Evolutionary conservation across 441 rosid species (phyloP).

Genomic region (Arabidopsis lyrata): DNA sequence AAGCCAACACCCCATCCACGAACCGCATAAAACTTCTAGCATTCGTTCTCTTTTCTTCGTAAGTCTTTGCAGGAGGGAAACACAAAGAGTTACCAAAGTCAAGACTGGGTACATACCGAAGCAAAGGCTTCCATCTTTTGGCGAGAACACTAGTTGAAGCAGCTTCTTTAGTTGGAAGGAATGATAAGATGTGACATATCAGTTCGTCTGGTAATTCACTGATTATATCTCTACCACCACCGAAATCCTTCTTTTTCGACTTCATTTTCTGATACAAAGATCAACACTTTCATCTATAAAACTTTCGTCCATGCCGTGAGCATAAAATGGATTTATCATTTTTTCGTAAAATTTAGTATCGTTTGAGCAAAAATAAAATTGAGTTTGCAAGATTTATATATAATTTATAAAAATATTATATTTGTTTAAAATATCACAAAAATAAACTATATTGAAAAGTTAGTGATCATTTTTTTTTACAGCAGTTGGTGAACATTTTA

Average conservation of each 20-base stretch:
- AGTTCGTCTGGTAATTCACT: not conserved
- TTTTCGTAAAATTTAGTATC: too few relatives aligned
- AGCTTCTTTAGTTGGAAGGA: not conserved
- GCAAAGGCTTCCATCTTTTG: too few relatives aligned
- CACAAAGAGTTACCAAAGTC: not conserved
- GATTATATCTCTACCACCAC: not conserved
- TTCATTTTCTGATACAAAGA: not conserved
- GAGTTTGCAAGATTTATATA: too few relatives aligned
- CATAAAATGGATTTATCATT: too few relatives aligned
- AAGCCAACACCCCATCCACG: constrained; percentile 28
- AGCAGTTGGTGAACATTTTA: too few relatives aligned
- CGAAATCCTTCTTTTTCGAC: not conserved
- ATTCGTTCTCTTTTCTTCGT: not conserved
- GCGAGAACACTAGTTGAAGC: not conserved
- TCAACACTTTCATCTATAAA: too few relatives aligned
- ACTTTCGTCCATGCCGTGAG: too few relatives aligned
- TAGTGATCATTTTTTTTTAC: too few relatives aligned
- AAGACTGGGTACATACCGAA: not conserved
- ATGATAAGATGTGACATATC: not conserved
- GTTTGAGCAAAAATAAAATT: too few relatives aligned
- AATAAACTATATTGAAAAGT: too few relatives aligned
- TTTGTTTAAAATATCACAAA: too few relatives aligned
- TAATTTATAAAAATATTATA: too few relatives aligned
- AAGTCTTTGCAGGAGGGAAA: not conserved
- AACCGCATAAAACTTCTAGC: not conserved